Base-by-base conservation (phyloP, 2,329 filamentous ascomycete genomes). In the Alternaria incomplexa region DNA sequence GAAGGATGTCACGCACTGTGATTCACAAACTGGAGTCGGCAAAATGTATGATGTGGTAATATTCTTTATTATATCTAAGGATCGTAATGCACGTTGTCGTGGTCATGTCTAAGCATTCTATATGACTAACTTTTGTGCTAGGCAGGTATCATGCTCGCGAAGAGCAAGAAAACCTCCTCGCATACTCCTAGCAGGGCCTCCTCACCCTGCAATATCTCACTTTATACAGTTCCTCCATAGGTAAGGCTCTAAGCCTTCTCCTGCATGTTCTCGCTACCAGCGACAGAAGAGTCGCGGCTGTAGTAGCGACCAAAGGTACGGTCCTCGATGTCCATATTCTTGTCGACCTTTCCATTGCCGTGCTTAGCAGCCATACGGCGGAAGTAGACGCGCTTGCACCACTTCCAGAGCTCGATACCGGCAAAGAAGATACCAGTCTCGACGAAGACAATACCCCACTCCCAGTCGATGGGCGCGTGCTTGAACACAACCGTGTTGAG, bases 361-460 rank as follows among this genome's bases (percentile, higher is more conserved):
- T 22, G 44, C 59, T 62, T 66, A 26, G 50, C 40, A 15, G 68
- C 68, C 61, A 61, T 65, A 52, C 72, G 68, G 47, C 76, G 70
- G 65, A 79, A 80, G 47, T 65, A 81, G 5, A 79, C 73, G 1
- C 90, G 81, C 82, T 93, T 93, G 9, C 72, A 81, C 83, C 85
- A 91, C 78, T 92, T 92, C 86, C 88, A 93, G 0, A 79, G 61
- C 77, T 93, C 90, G 0, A 88, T 83, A 0, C 89, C 89, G 0
- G 82, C 70, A 72, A 92, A 87, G 81, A 92, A 93, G 4, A 91
- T 70, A 0, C 85, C 73, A 0, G 86, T 83, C 22, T 85, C 85
- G 36, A 90, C 80, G 62, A 92, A 87, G 1, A 91, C 87, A 47
- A 92, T 85, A 0, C 82, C 88, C 90, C 89, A 92, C 75, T 92